Evolutionary conservation across 1,139 yeast species (phyloP), one percentile per base, ranked within the genome.

Genomic region (Eremothecium cymbalariae): DNA sequence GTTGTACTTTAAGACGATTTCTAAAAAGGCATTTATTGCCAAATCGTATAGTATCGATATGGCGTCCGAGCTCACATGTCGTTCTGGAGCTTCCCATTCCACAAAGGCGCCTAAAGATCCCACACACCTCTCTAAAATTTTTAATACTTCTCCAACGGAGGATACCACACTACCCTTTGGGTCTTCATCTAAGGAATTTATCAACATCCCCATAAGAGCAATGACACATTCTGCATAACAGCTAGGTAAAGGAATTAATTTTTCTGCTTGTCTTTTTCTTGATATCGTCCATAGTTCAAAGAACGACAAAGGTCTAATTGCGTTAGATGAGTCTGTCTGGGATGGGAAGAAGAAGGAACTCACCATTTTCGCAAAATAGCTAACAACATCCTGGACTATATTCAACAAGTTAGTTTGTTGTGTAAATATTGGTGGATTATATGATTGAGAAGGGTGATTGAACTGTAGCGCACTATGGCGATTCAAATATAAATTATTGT

Each of bases 181-280:
- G 45, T 78, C 86, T 51, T 79, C 85, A 39, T 71, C 74, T 18
- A 72, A 64, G 0, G 86, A 74, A 46, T 69, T 74, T n/a, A 72
- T 63, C 22, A 77, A 24, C 8, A 57, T 37, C 2, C 58, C 61
- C 38, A 78, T 61, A 36, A 77, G 67, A 3, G 83, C 60, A 8
- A 78, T 54, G 1, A 82, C 66, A 30, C 78, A 68, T n/a, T 77
- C 71, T 0, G 83, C 72, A 50, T 78, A 76, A 2, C 83, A 82
- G 38, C 68, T 72, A 0, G 83, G 76, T 37, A 76, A 68, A 13
- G 74, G 65, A 1, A 77, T 65, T 29, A 85, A 58, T 14, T 72
- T 67, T 42, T 75, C 75, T 0, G 83, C 71, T 45, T 77, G 40
- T 43, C 46, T 43, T 42, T 47, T 42, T 34, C 53, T 53, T 17